These are phyloP conservation scores for Colletotrichum truncatum DNA, from an alignment of 2,329 filamentous ascomycete species.

Conservation along the genomic window DNA sequence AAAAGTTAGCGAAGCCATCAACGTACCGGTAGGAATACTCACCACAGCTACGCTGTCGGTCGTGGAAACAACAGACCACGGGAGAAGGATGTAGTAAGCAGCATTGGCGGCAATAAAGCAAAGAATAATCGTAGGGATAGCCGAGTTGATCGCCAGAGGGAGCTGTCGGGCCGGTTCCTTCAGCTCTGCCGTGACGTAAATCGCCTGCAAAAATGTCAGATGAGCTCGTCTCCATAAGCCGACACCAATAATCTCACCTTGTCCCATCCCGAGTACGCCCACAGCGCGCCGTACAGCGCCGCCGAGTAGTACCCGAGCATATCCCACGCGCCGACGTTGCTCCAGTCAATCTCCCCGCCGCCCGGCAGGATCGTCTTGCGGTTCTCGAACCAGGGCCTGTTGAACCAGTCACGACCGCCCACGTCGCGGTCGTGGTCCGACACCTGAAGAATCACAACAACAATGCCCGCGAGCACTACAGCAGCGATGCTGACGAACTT, in stretches of 20 bases:
- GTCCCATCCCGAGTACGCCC: constrained; percentile 75
- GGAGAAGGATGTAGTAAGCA: constrained; percentile 70
- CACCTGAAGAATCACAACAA: constrained; percentile 53
- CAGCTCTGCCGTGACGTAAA: constrained; percentile 65
- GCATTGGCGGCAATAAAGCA: constrained; percentile 70
- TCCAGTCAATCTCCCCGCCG: constrained; percentile 59
- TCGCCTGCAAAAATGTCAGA: constrained; percentile 48
- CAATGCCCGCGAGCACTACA: constrained; percentile 58
- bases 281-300: constrained; percentile 69
- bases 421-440: constrained; percentile 45
- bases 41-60: constrained; percentile 72
- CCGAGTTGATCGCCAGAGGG: constrained; percentile 69
- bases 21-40: constrained; percentile 36
- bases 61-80: constrained; percentile 65
- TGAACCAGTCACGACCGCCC: constrained; percentile 61
- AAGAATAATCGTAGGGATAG: constrained; percentile 66
- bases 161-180: constrained; percentile 61
- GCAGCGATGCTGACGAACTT: constrained; percentile 61
- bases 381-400: constrained; percentile 63
- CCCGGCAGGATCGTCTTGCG: constrained; percentile 60
- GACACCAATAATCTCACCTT: constrained; percentile 54
- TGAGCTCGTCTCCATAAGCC: not conserved
- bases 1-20: constrained; percentile 7
- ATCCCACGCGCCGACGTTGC: constrained; percentile 61
- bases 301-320: constrained; percentile 67